Evolutionary conservation across 2,329 filamentous ascomycete genomes (phyloP), one percentile per base, ranked within the genome.

Genomic region (Ophiocordyceps camponoti-saundersi): DNA sequence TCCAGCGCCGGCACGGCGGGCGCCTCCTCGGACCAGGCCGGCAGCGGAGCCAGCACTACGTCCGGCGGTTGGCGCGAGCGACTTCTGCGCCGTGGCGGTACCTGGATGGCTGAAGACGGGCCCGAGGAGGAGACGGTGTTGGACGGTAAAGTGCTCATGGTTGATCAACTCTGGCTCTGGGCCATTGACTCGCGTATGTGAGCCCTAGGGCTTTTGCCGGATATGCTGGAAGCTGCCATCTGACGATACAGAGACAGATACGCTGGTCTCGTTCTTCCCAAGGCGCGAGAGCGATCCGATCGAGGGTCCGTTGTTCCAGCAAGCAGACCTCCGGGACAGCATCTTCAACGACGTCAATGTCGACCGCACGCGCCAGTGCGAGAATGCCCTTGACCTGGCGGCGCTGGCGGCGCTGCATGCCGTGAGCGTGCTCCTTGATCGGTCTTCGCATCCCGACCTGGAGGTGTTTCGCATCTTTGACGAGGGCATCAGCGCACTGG

Each of bases 261-360:
- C 72, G 0, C 51, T 77, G 7, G 56, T 70, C 3, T 74, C 74
- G 0, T 77, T 74, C 56, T 78, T 77, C 52, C 69, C 72, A 0
- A 72, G 67, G 45, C 64, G 73, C 22, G 71, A 77, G 48, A 73
- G 72, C 1, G 68, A 70, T 34, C 69, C 71, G 0, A 69, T 67
- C 2, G 73, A 77, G 50, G 73, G 73, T 0, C 71, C 72, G 0
- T 53, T 77, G 0, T 77, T 75, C 45, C 71, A 75, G 42, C 73
- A 80, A 52, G 75, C 75, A 1, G 78, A 82, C 53, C 61, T 82
- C 3, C 65, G 76, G 4, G 77, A 78, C 51, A 79, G 75, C 51
- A 71, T 82, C 23, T 80, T 80, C 53, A 79, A 79, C 51, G 78
- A 81, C 51, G 62, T 81, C 12, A 82, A 81, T 46, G 77, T 78